Percentiles rank a stretch among this genome's conserved stretches.
phyloP scores from a whole-genome alignment of 2,329 filamentous ascomycete species.

The Pestalotiopsis sp. region DNA sequence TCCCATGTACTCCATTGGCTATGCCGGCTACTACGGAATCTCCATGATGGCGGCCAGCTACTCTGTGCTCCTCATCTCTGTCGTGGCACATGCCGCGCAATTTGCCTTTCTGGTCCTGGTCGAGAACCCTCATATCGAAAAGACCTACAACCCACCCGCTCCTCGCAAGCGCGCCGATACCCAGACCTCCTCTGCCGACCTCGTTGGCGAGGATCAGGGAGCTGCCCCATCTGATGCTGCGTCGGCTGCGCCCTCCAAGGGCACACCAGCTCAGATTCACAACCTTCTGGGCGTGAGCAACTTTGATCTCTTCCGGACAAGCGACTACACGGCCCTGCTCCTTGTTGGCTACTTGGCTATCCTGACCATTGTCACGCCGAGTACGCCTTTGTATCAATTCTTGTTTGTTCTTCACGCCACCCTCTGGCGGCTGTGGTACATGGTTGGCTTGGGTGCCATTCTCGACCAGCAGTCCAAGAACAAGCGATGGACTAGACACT shows the following conservation, averaged over 20 bases:
- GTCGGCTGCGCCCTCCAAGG: slow-evolving; percentile 27
- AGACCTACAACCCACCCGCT: slow-evolving; percentile 90
- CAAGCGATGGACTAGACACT: slow-evolving; percentile 96
- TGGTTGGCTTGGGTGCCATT: slow-evolving; percentile 82
- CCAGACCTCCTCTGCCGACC: slow-evolving; percentile 18
- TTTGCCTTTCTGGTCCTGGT: slow-evolving; percentile 90
- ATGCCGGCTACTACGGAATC: slow-evolving; percentile 97
- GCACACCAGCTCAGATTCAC: slow-evolving; percentile 70
- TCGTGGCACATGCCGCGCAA: slow-evolving; percentile 90
- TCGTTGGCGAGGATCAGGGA: slow-evolving; percentile 18
- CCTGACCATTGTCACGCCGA: slow-evolving; percentile 76
- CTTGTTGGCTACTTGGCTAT: slow-evolving; percentile 75
- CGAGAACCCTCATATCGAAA: slow-evolving; percentile 91
- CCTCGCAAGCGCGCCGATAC: slow-evolving; percentile 60
- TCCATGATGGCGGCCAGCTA: slow-evolving; percentile 98
- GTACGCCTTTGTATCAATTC: slow-evolving; percentile 73
- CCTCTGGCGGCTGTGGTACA: slow-evolving; percentile 89
- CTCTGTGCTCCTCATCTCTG: slow-evolving; percentile 95
- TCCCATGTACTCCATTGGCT: slow-evolving; percentile 98
- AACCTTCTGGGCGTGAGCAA: slow-evolving; percentile 82
- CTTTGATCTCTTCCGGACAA: slow-evolving; percentile 84
- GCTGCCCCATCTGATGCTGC: slow-evolving; percentile 19
- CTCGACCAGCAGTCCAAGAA: slow-evolving; percentile 83
- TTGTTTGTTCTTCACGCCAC: slow-evolving; percentile 82
- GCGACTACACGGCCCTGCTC: slow-evolving; percentile 80